Percentiles rank a stretch among this genome's conserved stretches.
phyloP scores from a whole-genome alignment of 495 filamentous ascomycete species.

The Aspergillus egyptiacus region DNA sequence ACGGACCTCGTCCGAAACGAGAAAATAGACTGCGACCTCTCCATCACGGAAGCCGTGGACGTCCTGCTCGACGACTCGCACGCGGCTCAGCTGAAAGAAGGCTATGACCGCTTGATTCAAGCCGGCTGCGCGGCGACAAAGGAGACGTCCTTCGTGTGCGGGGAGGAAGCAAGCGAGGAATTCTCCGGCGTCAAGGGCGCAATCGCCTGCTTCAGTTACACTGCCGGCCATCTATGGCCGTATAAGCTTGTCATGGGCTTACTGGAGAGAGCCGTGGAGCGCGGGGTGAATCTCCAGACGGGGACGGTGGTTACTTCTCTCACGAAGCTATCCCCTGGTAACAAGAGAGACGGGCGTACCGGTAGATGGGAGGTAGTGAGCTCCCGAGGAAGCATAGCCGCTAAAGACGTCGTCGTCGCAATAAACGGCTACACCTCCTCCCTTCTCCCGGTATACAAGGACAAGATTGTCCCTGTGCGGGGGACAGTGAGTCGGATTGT shows the following conservation, averaged over 20 bases:
- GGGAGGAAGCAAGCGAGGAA: slow-evolving; percentile 21
- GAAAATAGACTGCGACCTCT: slow-evolving; percentile 31
- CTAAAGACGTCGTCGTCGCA: slow-evolving; percentile 61
- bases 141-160: slow-evolving; percentile 13
- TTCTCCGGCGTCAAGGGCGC: slow-evolving; percentile 47
- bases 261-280: slow-evolving; percentile 50
- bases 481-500: slow-evolving; percentile 41
- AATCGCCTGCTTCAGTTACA: slow-evolving; percentile 31
- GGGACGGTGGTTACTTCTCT: slow-evolving; percentile 56
- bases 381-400: slow-evolving; percentile 52
- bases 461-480: slow-evolving; percentile 69
- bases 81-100: slow-evolving; percentile 20
- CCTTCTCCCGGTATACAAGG: slow-evolving; percentile 60
- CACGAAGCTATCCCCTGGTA: too few species aligned
- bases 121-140: slow-evolving; percentile 16
- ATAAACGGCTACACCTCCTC: slow-evolving; percentile 78
- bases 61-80: slow-evolving; percentile 21
- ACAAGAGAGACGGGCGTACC: too few species aligned
- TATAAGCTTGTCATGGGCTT: slow-evolving; percentile 74
- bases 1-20: slow-evolving; percentile 25
- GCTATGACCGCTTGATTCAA: slow-evolving; percentile 10
- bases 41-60: slow-evolving; percentile 24
- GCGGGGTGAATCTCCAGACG: slow-evolving; percentile 70
- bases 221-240: slow-evolving; percentile 59
- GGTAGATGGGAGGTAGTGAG: slow-evolving; percentile 48